These are phyloP conservation scores for Endotrypanum monterogeii DNA, from an alignment of 208 protist genomes.

Conservation along the genomic window DNA sequence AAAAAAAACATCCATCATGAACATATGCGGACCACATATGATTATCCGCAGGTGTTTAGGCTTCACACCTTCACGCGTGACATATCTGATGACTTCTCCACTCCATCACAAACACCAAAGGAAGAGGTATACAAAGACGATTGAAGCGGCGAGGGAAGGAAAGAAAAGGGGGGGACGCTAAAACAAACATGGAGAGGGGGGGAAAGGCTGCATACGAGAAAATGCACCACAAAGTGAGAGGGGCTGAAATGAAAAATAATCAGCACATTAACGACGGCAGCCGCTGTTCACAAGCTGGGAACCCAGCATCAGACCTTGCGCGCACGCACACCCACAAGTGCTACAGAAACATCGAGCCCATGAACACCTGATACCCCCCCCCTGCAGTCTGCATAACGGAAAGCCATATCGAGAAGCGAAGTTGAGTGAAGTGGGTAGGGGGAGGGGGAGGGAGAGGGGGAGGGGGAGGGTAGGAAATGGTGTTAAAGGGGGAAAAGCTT, in stretches of 20 bases:
- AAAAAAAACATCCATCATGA: no score
- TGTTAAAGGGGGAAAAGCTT: background rate
- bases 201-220: background rate
- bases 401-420: constrained; percentile 6
- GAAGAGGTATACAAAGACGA: no score
- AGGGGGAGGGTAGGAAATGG: background rate
- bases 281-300: background rate
- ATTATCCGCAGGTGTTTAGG: no score
- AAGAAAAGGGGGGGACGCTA: background rate
- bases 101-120: no score
- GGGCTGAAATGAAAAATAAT: background rate
- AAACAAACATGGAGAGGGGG: background rate
- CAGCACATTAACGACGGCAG: background rate
- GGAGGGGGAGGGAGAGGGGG: background rate
- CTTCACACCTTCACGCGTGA: no score
- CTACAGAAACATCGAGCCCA: background rate
- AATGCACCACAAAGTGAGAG: background rate
- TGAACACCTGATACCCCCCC: background rate
- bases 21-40: no score
- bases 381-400: background rate
- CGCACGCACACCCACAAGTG: background rate
- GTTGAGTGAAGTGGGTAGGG: background rate
- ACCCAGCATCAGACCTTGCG: background rate
- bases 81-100: no score
- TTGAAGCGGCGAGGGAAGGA: no score